These are phyloP conservation scores for Malus hybrid DNA, from an alignment of 331 rosid genomes.

Conservation along the genomic window DNA sequence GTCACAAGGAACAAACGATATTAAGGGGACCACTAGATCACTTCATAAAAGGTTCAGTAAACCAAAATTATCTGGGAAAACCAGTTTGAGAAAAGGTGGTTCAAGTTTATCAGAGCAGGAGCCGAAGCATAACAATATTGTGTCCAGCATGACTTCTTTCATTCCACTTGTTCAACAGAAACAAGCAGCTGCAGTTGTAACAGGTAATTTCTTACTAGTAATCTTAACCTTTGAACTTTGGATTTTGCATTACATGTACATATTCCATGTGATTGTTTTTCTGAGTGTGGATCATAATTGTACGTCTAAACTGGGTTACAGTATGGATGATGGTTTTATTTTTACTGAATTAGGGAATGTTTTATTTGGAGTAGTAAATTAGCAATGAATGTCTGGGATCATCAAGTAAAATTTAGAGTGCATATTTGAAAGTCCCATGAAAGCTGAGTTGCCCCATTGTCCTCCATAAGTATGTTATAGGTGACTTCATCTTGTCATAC, in stretches of 20 bases:
- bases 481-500: not conserved
- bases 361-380: not conserved
- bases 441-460: not conserved
- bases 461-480: not conserved
- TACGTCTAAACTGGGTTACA: not conserved
- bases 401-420: not conserved
- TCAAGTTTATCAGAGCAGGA: constrained; percentile 31
- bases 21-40: constrained; percentile 45
- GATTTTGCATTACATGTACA: not conserved
- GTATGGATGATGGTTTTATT: not conserved
- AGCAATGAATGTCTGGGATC: not conserved
- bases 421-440: not conserved
- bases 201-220: constrained; percentile 39
- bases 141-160: constrained; percentile 75
- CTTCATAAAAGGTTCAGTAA: constrained; percentile 34
- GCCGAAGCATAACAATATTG: constrained; percentile 50
- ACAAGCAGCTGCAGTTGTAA: constrained; percentile 61
- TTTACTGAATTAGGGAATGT: not conserved
- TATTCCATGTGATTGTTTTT: not conserved
- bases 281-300: not conserved
- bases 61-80: constrained; percentile 53
- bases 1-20: constrained; percentile 40
- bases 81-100: constrained; percentile 36
- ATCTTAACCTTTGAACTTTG: not conserved
- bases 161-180: constrained; percentile 91